Conservation (phyloP, 2,329 filamentous ascomycete genomes). For the Botrytis paeoniae region DNA sequence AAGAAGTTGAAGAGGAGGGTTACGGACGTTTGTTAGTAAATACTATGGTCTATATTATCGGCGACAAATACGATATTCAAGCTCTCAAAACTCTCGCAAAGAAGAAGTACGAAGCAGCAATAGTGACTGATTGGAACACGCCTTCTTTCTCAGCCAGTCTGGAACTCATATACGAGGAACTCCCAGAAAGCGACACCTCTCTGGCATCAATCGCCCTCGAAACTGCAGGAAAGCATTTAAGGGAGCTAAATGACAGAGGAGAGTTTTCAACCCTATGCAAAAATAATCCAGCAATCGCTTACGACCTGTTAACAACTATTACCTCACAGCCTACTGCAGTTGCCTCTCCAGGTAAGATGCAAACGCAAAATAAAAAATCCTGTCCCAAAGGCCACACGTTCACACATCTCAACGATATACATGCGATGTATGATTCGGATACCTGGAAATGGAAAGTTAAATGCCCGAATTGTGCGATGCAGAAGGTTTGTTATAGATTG, state of each 20-base stretch:
- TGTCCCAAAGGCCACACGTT: constrained; percentile 7
- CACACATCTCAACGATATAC: background rate
- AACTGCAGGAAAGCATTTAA: constrained; percentile 1
- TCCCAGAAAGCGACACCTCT: constrained; percentile 7
- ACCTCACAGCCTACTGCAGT: background rate
- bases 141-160: background rate
- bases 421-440: background rate
- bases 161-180: constrained; percentile 13
- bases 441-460: background rate
- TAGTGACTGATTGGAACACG: constrained; percentile 2
- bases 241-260: background rate
- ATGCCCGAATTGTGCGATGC: background rate
- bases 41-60: constrained; percentile 18
- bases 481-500: background rate
- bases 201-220: constrained; percentile 11
- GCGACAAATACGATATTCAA: constrained; percentile 22
- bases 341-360: background rate
- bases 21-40: constrained; percentile 6
- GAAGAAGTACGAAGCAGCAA: constrained; percentile 16
- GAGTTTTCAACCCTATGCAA: constrained; percentile 18
- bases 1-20: background rate
- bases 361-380: background rate
- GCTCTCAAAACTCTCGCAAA: constrained; percentile 14
- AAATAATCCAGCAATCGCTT: constrained; percentile 6
- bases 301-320: constrained; percentile 1